Percentiles rank a stretch among this genome's conserved stretches.
phyloP scores from a whole-genome alignment of 768 basidiomycete genomes.

The Russula earlei region DNA sequence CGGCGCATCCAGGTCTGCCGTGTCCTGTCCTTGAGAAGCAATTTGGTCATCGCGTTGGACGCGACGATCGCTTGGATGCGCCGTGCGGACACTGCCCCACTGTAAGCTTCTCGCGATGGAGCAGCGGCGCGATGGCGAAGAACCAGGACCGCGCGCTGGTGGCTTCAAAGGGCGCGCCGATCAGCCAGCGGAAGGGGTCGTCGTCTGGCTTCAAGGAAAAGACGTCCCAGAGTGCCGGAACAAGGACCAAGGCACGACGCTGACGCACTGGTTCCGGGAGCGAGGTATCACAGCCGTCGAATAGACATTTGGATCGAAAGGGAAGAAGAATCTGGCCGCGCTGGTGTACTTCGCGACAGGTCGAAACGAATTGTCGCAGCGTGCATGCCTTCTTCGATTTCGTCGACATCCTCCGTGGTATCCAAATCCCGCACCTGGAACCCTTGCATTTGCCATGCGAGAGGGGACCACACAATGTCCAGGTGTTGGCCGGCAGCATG shows the following conservation, averaged over 20 bases:
- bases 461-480: no score
- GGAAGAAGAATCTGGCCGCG: constrained; percentile 5
- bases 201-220: constrained; percentile 1
- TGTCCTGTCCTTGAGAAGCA: not conserved
- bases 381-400: constrained; percentile 3
- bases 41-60: constrained; percentile 4
- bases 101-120: not conserved
- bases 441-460: no score
- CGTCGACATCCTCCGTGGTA: not conserved
- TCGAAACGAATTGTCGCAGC: not conserved
- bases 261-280: not conserved
- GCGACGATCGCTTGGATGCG: constrained; percentile 5
- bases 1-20: not conserved
- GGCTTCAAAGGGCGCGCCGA: constrained; percentile 4
- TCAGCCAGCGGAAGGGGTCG: not conserved
- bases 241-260: not conserved
- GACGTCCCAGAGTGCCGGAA: not conserved
- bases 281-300: not conserved
- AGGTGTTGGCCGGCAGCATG: no score
- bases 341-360: not conserved
- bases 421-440: constrained; percentile 3
- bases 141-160: not conserved
- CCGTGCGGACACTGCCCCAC: not conserved
- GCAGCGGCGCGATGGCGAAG: not conserved
- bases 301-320: constrained; percentile 3